Evolutionary conservation across 345 rosid species (phyloP).

Genomic region (Populus euphratica): DNA sequence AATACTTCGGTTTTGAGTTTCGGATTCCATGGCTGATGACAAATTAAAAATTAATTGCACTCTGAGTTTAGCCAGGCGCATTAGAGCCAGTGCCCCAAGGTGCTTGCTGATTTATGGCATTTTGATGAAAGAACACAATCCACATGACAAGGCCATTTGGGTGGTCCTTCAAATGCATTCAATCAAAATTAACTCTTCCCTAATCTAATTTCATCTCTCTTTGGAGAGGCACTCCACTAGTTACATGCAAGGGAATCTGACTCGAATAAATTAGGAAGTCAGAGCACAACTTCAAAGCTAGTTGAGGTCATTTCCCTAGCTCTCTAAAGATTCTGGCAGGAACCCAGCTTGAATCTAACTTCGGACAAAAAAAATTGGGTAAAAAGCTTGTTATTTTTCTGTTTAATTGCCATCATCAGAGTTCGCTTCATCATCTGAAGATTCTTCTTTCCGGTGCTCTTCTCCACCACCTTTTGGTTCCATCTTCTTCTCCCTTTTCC

Average conservation of each 20-base stretch:
- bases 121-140: too few species aligned
- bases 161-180: neutral
- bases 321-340: neutral
- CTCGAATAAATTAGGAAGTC: neutral
- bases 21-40: neutral
- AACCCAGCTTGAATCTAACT: neutral
- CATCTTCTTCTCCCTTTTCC: slow-evolving; percentile 63
- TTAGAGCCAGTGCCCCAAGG: too few species aligned
- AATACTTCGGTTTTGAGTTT: neutral
- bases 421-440: slow-evolving; percentile 42
- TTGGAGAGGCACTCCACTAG: neutral
- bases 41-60: neutral
- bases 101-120: too few species aligned
- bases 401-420: slow-evolving; percentile 44
- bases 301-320: neutral
- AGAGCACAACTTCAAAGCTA: neutral
- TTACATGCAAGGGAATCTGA: neutral
- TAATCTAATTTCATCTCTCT: neutral
- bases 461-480: slow-evolving; percentile 38
- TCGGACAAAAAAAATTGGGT: neutral
- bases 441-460: slow-evolving; percentile 43
- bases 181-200: neutral
- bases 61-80: too few species aligned
- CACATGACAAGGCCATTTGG: neutral
- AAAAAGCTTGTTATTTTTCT: slow-evolving; percentile 10